Base-by-base conservation (phyloP, 176 grass and related monocot genomes). In the Musa beccarii region DNA sequence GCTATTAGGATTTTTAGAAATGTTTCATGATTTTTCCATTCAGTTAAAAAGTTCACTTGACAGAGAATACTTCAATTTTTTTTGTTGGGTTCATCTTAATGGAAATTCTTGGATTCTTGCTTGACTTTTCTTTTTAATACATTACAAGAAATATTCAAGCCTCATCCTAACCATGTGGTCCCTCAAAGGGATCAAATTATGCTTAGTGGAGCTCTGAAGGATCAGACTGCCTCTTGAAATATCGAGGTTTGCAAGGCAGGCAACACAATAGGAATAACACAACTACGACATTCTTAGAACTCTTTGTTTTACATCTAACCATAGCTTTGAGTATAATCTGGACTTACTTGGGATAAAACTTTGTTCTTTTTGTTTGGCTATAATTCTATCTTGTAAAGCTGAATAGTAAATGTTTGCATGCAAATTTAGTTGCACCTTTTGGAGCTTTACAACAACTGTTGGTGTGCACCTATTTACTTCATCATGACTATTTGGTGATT, bases 401-500 rank as follows among this genome's bases (percentile, higher is more conserved):
- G 57, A 61, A 61, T n/a, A 61, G 3, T 61, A 19, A 20, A 61
- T 61, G 16, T 20, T 16, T 59, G 1, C n/a, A 8, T n/a, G 2
- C 57, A 61, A 6, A 61, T 17, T 61, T 43, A 43, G 34, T 43
- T 43, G 34, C 6, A 6, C 34, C 34, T 50, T 49, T 51, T 51
- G 9, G 6, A 6, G 10, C 19, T 51, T 51, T 20, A 51, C 8
- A 10, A n/a, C 3, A 52, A 19, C 0, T 51, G 12, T 51, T 68
- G 16, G 43, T 75, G 2, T 81, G 52, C 24, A 25, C 50, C 20
- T 67, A 24, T 52, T 8, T 51, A 43, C 34, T 53, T 21, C 10
- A 79, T 69, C 10, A 77, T 66, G 81, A 72, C 52, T 6, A 15
- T 79, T 79, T 50, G 8, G 52, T 24, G 80, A 72, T 83, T 70